A percentile compares a stretch with the other conserved stretches of the same genome.
These are phyloP conservation scores for Candida insectorum DNA, from an alignment of 805 yeast genomes.

Conservation along the genomic window DNA sequence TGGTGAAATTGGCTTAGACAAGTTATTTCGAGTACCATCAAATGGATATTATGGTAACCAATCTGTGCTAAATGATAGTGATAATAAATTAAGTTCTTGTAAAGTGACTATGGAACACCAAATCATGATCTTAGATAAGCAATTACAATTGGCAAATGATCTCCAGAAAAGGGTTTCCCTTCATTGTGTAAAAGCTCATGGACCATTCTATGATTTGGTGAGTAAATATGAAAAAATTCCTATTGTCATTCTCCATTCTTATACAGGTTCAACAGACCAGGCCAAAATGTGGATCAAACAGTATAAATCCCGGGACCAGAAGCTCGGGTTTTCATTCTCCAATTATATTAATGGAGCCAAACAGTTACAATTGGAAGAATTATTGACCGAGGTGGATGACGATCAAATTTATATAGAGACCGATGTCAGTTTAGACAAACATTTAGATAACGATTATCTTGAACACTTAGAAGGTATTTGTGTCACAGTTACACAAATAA, in stretches of 20 bases:
- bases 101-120: constrained; percentile 71
- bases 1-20: constrained; percentile 94
- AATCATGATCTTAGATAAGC: constrained; percentile 42
- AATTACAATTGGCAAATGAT: constrained; percentile 53
- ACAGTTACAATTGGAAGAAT: constrained; percentile 18
- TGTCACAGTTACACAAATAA: constrained; percentile 12
- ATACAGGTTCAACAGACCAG: constrained; percentile 77
- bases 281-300: constrained; percentile 45
- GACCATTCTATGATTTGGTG: constrained; percentile 49
- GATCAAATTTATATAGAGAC: constrained; percentile 33
- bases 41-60: constrained; percentile 51
- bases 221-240: constrained; percentile 20
- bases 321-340: constrained; percentile 53
- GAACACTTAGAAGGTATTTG: constrained; percentile 20
- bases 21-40: constrained; percentile 62
- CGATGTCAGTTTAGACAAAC: constrained; percentile 31
- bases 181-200: constrained; percentile 84
- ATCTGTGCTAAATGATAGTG: constrained; percentile 7
- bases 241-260: constrained; percentile 73
- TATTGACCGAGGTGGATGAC: constrained; percentile 16
- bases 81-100: constrained; percentile 33
- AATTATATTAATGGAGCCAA: constrained; percentile 43
- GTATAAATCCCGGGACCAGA: constrained; percentile 19
- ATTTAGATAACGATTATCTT: constrained; percentile 17
- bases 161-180: constrained; percentile 57